phyloP scores from a whole-genome alignment of 176 grass and related monocot species.

The Juncus inflexus region DNA sequence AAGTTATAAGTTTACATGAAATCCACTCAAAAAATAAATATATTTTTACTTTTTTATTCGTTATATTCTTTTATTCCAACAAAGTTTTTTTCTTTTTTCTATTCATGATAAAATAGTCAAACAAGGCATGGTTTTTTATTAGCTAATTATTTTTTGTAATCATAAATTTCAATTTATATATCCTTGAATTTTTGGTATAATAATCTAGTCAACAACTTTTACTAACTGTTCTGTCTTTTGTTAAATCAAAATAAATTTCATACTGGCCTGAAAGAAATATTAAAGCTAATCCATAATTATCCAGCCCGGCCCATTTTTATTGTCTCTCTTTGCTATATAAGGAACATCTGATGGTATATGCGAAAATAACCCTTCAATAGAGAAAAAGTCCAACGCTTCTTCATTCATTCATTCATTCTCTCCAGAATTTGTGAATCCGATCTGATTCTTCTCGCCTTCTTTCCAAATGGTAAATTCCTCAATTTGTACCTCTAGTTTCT shows the following conservation, averaged over 20 bases:
- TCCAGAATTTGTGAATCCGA: constrained; percentile 5
- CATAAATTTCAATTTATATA: no score
- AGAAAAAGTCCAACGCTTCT: constrained; percentile 20
- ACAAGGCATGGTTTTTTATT: no score
- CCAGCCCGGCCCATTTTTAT: no score
- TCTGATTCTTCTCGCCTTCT: constrained; percentile 7
- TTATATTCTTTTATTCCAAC: background rate
- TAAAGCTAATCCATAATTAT: no score
- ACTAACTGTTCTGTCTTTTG: no score
- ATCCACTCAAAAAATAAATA: background rate
- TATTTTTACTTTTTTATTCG: background rate
- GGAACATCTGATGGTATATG: constrained; percentile 2
- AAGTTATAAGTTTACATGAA: no score
- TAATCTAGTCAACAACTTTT: no score
- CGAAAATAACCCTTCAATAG: background rate
- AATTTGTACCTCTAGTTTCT: background rate
- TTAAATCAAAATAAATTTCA: no score
- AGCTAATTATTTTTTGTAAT: no score
- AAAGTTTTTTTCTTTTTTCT: background rate
- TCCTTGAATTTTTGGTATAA: no score
- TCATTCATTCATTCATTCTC: constrained; percentile 14
- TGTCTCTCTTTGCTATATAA: no score
- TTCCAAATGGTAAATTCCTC: constrained; percentile 20
- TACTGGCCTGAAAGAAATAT: no score
- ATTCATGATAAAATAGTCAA: background rate